These are phyloP conservation scores for Neophaeococcomyces aloes DNA, from an alignment of 2,329 filamentous ascomycete genomes.

Conservation along the genomic window DNA sequence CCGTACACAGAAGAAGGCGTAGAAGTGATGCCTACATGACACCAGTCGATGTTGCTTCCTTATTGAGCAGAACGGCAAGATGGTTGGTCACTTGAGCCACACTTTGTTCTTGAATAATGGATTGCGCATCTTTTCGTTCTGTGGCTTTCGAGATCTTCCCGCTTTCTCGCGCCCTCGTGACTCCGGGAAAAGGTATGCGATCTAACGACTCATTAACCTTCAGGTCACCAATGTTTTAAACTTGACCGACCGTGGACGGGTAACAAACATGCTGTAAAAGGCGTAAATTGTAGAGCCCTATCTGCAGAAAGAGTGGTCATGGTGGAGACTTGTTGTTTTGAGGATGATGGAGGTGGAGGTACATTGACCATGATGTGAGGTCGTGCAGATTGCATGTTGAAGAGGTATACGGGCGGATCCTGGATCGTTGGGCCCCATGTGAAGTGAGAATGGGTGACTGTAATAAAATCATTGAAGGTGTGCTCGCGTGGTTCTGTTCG, in stretches of 20 bases:
- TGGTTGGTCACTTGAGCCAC: too few relatives aligned
- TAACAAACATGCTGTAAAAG: conserved; percentile 36
- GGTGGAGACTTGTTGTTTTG: not conserved
- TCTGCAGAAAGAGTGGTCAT: conserved; percentile 27
- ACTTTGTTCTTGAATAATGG: not conserved
- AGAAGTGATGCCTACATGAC: conserved; percentile 30
- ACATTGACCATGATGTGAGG: conserved; percentile 7
- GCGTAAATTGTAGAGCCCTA: conserved; percentile 39
- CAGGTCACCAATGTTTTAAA: conserved; percentile 14
- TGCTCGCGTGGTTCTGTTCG: too few relatives aligned
- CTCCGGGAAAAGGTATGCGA: conserved; percentile 17
- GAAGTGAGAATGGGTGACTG: not conserved
- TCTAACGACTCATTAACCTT: conserved; percentile 10
- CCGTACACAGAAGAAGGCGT: conserved; percentile 29
- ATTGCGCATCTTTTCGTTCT: conserved; percentile 1
- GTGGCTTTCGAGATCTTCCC: conserved; percentile 3
- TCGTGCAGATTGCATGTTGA: conserved; percentile 3
- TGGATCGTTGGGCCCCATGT: not conserved
- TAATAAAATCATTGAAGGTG: not conserved
- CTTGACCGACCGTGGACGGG: conserved; percentile 37
- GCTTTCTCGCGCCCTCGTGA: conserved; percentile 9
- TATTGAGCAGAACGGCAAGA: too few relatives aligned
- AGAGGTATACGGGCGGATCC: not conserved
- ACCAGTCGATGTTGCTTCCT: too few relatives aligned
- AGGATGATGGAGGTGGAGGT: not conserved